Conservation (phyloP, 176 grass and related monocot species). For the Triticum dicoccoides region DNA sequence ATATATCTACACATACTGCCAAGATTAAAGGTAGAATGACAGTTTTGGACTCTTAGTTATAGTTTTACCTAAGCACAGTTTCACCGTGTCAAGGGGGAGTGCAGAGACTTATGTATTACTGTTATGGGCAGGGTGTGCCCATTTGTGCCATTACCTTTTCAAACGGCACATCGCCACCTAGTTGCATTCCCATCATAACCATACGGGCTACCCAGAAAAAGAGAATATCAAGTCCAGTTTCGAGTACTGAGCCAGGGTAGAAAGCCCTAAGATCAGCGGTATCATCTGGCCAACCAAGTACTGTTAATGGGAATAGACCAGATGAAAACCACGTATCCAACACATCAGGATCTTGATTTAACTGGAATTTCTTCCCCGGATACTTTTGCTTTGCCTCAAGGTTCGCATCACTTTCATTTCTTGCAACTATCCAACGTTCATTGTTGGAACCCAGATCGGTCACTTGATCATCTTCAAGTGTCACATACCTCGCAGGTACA, state of each 20-base stretch:
- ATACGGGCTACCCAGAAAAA: slow-evolving; percentile 96
- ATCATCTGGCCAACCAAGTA: slow-evolving; percentile 83
- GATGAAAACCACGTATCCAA: slow-evolving; percentile 94
- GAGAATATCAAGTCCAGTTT: slow-evolving; percentile 86
- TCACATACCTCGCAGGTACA: slow-evolving; percentile 84
- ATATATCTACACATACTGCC: neutral
- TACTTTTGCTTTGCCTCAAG: slow-evolving; percentile 63
- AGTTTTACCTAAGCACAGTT: neutral
- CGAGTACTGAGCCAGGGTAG: slow-evolving; percentile 85
- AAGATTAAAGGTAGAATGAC: neutral
- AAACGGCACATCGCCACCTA: slow-evolving; percentile 82
- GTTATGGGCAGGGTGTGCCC: neutral
- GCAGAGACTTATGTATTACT: neutral
- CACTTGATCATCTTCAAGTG: slow-evolving; percentile 58
- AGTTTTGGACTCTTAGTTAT: neutral
- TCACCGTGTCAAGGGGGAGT: neutral
- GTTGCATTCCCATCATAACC: slow-evolving; percentile 92
- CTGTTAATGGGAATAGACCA: slow-evolving; percentile 82
- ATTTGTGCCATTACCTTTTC: slow-evolving; percentile 58
- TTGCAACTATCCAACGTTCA: slow-evolving; percentile 78
- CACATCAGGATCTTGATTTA: slow-evolving; percentile 90
- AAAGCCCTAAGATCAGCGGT: slow-evolving; percentile 70
- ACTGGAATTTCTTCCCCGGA: slow-evolving; percentile 52
- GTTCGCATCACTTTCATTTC: slow-evolving; percentile 70
- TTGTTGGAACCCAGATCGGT: slow-evolving; percentile 64